These are phyloP conservation scores for Coemansia sp. DNA, from an alignment of 192 early-diverging fungal species.

Conservation along the genomic window DNA sequence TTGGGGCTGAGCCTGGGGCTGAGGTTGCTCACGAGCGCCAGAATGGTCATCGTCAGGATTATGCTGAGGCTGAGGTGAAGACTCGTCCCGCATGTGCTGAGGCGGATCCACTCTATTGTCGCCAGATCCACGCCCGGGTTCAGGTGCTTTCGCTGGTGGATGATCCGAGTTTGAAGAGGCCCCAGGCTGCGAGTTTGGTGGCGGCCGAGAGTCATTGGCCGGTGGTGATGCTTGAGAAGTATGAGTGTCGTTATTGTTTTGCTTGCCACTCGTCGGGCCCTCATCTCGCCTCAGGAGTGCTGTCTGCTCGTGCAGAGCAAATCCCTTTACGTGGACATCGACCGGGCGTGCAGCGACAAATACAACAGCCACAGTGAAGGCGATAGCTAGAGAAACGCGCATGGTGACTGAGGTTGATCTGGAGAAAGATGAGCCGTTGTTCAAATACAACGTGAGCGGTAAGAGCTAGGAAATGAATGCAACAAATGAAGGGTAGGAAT, in stretches of 20 bases:
- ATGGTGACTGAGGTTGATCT: neutral
- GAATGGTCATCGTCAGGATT: neutral
- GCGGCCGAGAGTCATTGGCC: neutral
- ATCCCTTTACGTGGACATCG: neutral
- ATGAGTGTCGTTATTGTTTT: neutral
- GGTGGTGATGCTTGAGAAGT: neutral
- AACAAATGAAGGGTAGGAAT: neutral
- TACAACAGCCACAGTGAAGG: neutral
- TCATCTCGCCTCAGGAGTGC: conserved; percentile 4
- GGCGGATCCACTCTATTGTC: neutral
- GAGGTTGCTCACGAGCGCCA: conserved; percentile 1
- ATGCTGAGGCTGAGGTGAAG: neutral
- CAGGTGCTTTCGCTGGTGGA: conserved; percentile 1
- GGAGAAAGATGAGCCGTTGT: neutral
- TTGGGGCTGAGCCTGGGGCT: conserved; percentile 2
- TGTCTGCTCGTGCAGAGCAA: neutral
- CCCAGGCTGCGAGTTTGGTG: neutral
- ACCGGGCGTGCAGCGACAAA: conserved; percentile 3
- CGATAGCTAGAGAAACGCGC: conserved; percentile 9
- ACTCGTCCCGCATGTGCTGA: conserved; percentile 8
- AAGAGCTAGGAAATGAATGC: neutral
- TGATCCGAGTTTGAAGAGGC: conserved; percentile 1
- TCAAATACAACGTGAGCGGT: neutral
- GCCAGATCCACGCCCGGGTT: neutral
- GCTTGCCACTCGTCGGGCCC: neutral